Evolutionary conservation across 768 basidiomycete species (phyloP), one percentile per base, ranked within the genome.

Genomic region (Pleurotus ostreatus): DNA sequence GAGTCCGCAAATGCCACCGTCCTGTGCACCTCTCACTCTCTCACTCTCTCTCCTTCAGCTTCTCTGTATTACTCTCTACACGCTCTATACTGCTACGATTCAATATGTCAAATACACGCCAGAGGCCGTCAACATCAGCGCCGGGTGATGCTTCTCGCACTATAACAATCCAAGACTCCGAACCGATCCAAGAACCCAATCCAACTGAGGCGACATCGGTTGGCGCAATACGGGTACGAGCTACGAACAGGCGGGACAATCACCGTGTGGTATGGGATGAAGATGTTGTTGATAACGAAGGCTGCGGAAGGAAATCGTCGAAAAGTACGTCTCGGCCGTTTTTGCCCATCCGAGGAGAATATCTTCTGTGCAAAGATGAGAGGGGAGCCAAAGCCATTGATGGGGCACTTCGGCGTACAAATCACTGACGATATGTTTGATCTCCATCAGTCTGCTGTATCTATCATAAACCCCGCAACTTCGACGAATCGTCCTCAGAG

Each of bases 271-370:
- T 80, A 0, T 97, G 95, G 95, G 80, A 72, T 18, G 88, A 92
- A 15, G 88, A 85, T 55, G 89, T 92, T 3, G 79, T 96, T 2
- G 95, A 98, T 68, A 97, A 98, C 65, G 95, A 98, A 64, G 86
- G 86, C 0, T 80, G 85, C 57, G 92, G 92, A 5, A 85, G 81
- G 78, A 96, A 97, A 72, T 92, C 89, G 60, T 93, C 92, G 25
- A 98, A 98, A 74, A 94, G 95, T 96, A 61, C 60, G 89, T 81
- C 3, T 34, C 8, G 46, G 12, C 15, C 11, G 30, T 11, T 34
- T 9, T 2, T 11, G 9, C 1, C 9, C 30, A 9, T 34, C 11
- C 11, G 0, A 34, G 9, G 30, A 1, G 9, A 34, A 34, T 9
- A 34, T 34, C 9, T 8, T 34, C 30, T 34, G 11, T 34, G 30